Base-by-base conservation (phyloP, 106 monocot genomes). In the Allium cepa region DNA sequence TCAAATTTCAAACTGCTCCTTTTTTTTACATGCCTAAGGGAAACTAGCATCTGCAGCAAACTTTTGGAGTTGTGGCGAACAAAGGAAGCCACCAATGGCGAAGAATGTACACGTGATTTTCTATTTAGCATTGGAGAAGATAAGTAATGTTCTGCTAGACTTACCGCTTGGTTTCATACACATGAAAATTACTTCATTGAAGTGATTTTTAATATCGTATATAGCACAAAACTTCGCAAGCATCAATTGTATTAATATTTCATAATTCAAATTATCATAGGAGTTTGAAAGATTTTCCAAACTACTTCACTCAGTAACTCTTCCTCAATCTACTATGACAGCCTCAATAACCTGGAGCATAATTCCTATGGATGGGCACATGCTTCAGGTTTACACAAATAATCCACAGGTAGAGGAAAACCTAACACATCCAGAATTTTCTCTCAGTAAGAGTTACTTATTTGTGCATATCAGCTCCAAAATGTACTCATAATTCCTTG, bases 131-230 rank as follows among this genome's bases (percentile, higher is more conserved):
- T 92, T 77, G 84, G 82, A 75, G 97, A 97, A 66, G 89, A 88
- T 14, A 97, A 87, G 69, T 92, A 97, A 53, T 81, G 87, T 10
- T 97, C 97, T 64, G 88, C 92, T 71, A 92, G 97, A 71, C 92
- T 97, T 62, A 92, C 92, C 49, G 92, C 92, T 76, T 97, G 97
- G 97, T 97, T 97, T 67, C 92, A 85, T 81, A 92, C 97, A 58
- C 92, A 92, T 15, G 80, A 92, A 68, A 84, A 79, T 75, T 97
- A 92, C 68, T 97, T 97, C 73, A 85, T 92, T 69, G 82, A 92
- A 86, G 97, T 90, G 68, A 17, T 17, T 14, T 17, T 47, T 52
- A 53, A 71, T 14, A 22, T 46, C 46, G 46, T 67, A 22, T 70
- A 68, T 16, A 52, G 0, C 48, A n/a, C 0, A 49, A 16, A 76